Base-by-base conservation (phyloP, 2,329 filamentous ascomycete genomes). In the Diplocarpon rosae region DNA sequence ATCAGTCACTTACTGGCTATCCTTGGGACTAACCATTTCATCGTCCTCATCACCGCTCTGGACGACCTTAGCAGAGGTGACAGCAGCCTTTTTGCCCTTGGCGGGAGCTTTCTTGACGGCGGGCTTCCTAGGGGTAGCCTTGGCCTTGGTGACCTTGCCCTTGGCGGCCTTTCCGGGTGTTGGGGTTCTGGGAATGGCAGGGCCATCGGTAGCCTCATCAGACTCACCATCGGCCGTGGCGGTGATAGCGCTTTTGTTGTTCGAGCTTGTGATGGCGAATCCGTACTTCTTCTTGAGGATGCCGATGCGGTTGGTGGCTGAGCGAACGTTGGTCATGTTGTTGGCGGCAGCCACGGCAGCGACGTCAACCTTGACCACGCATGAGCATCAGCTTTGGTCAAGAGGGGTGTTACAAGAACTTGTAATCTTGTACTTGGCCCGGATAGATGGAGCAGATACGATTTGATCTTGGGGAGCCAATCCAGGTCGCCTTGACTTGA, bases 211-310 rank as follows among this genome's bases (percentile, higher is more conserved):
- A n/a, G 28, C 31, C 2, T 24, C 28, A 12, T 15, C 24, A 14
- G 3, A 28, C 11, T 37, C 29, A 39, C 28, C 36, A 37, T 11
- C 37, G 8, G 12, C 16, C 28, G 20, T 7, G 28, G 36, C 14
- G 14, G 35, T 8, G 8, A 6, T 11, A 15, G 14, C 27, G 9
- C n/a, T 41, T 31, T 39, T 45, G 16, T 31, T 39, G n/a, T 32
- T 27, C 5, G 43, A 39, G 4, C 33, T 41, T 10, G 9, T n/a
- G 35, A 45, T 45, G 8, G 33, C 28, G 15, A 43, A 16, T 9
- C 38, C 38, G 14, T 41, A 59, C 34, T 59, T 55, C 46, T 58
- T 59, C 52, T 56, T 59, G 27, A 61, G 35, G 0, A 4, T 11
- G 5, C 37, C 24, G 14, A 61, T 44, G 9, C 47, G 46, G 46